Percentiles rank a stretch among this genome's conserved stretches.
phyloP scores from a whole-genome alignment of 1,284 basidiomycete species.

The Moesziomyces globuligerus region DNA sequence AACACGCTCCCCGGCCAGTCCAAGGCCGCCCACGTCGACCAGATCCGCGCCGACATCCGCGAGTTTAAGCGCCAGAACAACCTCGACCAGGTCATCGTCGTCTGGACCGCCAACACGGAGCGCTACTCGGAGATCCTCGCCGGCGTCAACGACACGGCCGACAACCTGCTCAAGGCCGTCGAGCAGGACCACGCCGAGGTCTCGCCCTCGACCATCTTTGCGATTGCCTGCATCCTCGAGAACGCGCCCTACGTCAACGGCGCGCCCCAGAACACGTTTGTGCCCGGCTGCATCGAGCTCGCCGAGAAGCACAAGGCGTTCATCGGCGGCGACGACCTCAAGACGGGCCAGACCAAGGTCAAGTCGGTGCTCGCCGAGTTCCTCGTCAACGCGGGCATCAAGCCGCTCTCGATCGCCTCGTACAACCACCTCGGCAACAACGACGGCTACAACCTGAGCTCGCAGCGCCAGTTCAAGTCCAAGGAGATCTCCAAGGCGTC shows the following conservation, averaged over 20 bases:
- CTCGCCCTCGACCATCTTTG: slow-evolving; percentile 94
- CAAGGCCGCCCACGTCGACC: slow-evolving; percentile 90
- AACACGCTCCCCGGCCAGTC: slow-evolving; percentile 86
- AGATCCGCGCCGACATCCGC: slow-evolving; percentile 90
- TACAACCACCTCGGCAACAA: slow-evolving; percentile 99
- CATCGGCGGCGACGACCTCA: slow-evolving; percentile 98
- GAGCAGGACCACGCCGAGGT: slow-evolving; percentile 87
- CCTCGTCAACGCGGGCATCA: slow-evolving; percentile 98
- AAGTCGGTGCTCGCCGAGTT: slow-evolving; percentile 95
- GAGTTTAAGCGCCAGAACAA: slow-evolving; percentile 86
- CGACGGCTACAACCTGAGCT: slow-evolving; percentile 90
- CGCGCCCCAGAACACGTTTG: slow-evolving; percentile 98
- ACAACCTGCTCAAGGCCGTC: slow-evolving; percentile 85
- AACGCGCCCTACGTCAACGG: slow-evolving; percentile 96
- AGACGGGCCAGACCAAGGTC: slow-evolving; percentile 73
- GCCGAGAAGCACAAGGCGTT: slow-evolving; percentile 89
- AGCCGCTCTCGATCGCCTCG: slow-evolving; percentile 92
- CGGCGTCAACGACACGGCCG: slow-evolving; percentile 94
- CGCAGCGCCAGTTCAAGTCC: slow-evolving; percentile 92
- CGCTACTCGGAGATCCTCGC: slow-evolving; percentile 94
- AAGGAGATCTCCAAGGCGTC: slow-evolving; percentile 90
- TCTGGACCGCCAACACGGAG: slow-evolving; percentile 99
- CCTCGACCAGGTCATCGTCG: slow-evolving; percentile 84
- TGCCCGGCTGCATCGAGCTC: slow-evolving; percentile 91
- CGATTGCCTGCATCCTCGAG: slow-evolving; percentile 94